Evolutionary conservation across 768 basidiomycete genomes (phyloP), one percentile per base, ranked within the genome.

Genomic region (Nidularia sp.): DNA sequence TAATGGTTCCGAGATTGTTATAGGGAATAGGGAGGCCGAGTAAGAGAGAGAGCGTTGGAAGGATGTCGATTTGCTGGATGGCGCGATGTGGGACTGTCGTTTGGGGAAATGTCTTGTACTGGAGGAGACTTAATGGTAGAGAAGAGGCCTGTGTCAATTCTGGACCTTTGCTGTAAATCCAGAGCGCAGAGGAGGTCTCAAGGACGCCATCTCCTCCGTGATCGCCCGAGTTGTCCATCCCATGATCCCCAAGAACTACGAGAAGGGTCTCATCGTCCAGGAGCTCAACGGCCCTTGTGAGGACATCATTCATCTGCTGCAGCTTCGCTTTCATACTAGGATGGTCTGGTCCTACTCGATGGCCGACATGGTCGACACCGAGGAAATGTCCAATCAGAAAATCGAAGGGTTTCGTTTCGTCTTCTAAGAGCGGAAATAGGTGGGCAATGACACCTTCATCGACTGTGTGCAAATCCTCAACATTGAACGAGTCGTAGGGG

Each of bases 401-500:
- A 67, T 94, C 91, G 81, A 96, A 98, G 1, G 81, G 70, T 13
- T 72, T 70, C 0, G 71, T 66, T 13, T 62, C 53, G 36, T 78
- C 69, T 48, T 77, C 71, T 4, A 98, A 76, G 18, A 94, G 77
- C 0, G 93, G 92, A 57, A 95, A 85, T 4, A 98, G 73, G 60
- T 98, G 86, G 8, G 72, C 61, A 35, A 90, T 86, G 51, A 98
- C 94, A 6, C 96, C 96, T 48, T 88, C 76, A 61, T 99, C 97
- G 45, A 98, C 97, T 0, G 92, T 88, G 62, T 99, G 94, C 2
- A 99, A 77, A 65, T 98, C 97, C 66, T 98, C 97, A 53, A 99
- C 97, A 66, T 98, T 94, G 78, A 99, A 98, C 0, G 94, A 97
- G 67, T 97, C 95, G 64, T 84, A 98, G 0, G 95, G 87, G 62